Evolutionary conservation across 345 rosid genomes (phyloP).

Genomic region (Turritis glabra): DNA sequence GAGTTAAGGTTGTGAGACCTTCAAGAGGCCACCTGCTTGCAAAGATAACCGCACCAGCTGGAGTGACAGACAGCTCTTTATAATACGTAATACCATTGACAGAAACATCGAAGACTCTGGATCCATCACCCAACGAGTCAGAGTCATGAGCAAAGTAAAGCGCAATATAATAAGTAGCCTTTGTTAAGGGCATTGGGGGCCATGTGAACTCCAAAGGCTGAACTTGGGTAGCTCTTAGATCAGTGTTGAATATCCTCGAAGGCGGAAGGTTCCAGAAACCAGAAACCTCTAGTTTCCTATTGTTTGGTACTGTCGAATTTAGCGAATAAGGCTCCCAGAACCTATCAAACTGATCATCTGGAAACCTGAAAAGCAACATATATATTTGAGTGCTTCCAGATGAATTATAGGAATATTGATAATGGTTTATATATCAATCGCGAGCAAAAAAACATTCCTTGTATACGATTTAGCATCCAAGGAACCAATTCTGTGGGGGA

Average conservation of each 20-base stretch:
- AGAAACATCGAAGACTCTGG: conserved; percentile 55
- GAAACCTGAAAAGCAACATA: conserved; percentile 52
- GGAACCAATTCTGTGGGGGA: not conserved
- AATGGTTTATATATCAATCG: not conserved
- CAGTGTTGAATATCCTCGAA: conserved; percentile 66
- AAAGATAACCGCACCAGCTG: conserved; percentile 60
- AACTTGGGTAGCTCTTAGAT: conserved; percentile 43
- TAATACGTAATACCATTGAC: conserved; percentile 64
- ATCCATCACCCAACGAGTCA: conserved; percentile 36
- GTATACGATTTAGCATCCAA: not conserved
- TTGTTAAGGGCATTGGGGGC: conserved; percentile 57
- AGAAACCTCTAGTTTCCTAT: conserved; percentile 53
- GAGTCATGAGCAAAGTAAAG: conserved; percentile 73
- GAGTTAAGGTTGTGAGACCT: conserved; percentile 56
- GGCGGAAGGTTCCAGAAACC: conserved; percentile 97
- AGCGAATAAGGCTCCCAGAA: conserved; percentile 69
- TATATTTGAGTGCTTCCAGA: not conserved
- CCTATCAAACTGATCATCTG: conserved; percentile 80
- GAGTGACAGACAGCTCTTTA: conserved; percentile 56
- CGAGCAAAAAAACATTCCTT: too few relatives aligned
- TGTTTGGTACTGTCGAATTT: conserved; percentile 41
- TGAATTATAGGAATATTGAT: not conserved
- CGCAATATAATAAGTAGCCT: conserved; percentile 62
- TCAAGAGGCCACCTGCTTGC: conserved; percentile 71
- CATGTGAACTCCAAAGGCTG: conserved; percentile 63